Conservation (phyloP, 1,284 basidiomycete species). For the Sporisorium iseilematis-ciliati region DNA sequence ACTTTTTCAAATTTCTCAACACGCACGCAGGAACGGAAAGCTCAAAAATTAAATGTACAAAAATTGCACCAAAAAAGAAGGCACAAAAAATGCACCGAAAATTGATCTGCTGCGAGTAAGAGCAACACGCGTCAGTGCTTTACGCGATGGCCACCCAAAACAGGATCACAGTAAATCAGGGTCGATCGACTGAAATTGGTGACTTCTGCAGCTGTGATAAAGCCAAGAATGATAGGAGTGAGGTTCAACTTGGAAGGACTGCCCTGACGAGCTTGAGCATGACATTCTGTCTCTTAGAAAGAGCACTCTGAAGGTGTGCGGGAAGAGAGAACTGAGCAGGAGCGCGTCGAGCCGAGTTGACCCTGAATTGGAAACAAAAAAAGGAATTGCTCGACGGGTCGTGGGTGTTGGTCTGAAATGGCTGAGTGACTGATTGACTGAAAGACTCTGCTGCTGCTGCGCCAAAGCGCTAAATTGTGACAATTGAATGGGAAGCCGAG, state of each 20-base stretch:
- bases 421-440: neutral
- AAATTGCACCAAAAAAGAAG: neutral
- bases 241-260: no score
- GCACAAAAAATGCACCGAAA: neutral
- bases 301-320: slow-evolving; percentile 1
- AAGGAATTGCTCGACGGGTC: neutral
- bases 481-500: neutral
- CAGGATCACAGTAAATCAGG: no score
- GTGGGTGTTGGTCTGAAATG: no score
- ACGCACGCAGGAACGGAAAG: neutral
- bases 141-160: neutral
- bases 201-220: no score
- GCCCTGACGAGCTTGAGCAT: neutral
- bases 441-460: neutral
- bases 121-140: neutral
- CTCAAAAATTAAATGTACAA: neutral
- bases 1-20: neutral
- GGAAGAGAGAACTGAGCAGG: neutral
- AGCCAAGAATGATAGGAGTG: no score
- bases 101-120: no score
- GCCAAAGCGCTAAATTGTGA: neutral
- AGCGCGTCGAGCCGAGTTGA: neutral
- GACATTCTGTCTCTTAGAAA: no score
- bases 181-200: no score
- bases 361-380: neutral